Conservation (phyloP, 805 yeast genomes). For the Ogataea haglerorum region DNA sequence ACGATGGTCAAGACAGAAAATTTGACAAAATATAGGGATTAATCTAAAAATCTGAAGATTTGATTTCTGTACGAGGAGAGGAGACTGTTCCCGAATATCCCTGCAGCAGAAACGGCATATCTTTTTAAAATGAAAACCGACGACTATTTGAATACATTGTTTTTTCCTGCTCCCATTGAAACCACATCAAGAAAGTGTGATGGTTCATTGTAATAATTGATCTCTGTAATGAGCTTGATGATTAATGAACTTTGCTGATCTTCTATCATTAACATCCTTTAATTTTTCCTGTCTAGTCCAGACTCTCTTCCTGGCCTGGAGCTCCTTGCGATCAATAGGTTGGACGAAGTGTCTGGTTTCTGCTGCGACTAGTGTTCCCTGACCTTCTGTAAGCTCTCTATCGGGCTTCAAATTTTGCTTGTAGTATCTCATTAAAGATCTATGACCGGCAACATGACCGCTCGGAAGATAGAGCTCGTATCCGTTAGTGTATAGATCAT, state of each 20-base stretch:
- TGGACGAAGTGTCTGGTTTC: constrained; percentile 59
- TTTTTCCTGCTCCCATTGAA: no score
- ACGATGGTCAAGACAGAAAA: no score
- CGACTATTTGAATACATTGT: no score
- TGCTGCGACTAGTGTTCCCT: constrained; percentile 70
- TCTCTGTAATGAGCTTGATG: constrained; percentile 85
- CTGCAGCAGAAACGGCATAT: no score
- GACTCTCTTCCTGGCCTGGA: constrained; percentile 48
- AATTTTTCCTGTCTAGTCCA: constrained; percentile 55
- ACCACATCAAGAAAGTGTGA: no score
- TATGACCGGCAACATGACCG: constrained; percentile 78
- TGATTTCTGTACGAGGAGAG: no score
- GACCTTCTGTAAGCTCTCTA: constrained; percentile 55
- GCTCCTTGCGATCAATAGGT: constrained; percentile 37
- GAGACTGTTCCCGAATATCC: no score
- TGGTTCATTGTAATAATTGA: constrained; percentile 46
- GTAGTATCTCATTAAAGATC: constrained; percentile 67
- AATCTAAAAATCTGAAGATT: no score
- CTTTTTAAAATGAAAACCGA: no score
- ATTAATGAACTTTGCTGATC: constrained; percentile 68
- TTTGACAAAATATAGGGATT: no score
- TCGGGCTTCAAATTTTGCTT: constrained; percentile 60
- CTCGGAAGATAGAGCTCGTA: constrained; percentile 69
- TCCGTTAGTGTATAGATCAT: constrained; percentile 39
- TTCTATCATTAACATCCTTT: constrained; percentile 48